Evolutionary conservation across 305 asterid species (phyloP).

Genomic region (Caryopteris hybrid): DNA sequence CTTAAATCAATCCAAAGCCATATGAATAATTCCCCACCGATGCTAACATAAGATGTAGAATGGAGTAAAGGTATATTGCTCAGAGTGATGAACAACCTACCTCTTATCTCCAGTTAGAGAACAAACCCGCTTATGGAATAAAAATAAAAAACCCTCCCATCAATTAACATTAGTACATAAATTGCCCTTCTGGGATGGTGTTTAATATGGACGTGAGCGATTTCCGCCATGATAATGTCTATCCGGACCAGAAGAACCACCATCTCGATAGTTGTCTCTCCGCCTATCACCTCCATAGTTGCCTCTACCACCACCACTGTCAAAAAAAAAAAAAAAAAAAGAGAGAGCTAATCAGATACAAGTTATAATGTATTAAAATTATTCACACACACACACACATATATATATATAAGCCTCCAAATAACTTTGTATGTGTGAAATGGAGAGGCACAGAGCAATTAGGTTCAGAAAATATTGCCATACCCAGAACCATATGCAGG

Average conservation of each 20-base stretch:
- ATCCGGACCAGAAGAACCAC: constrained; percentile 93
- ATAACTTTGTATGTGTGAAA: too few species aligned
- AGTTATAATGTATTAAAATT: not conserved
- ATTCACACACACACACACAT: too few species aligned
- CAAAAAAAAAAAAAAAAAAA: constrained; percentile 15
- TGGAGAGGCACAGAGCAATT: not conserved
- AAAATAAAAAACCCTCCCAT: constrained; percentile 57
- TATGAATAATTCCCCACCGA: constrained; percentile 40
- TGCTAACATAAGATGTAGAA: constrained; percentile 33
- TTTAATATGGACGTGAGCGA: constrained; percentile 93
- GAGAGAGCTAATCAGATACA: constrained; percentile 5
- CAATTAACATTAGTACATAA: constrained; percentile 73
- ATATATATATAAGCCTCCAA: too few species aligned
- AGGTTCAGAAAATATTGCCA: not conserved
- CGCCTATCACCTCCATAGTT: constrained; percentile 82
- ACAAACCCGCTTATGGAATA: constrained; percentile 63
- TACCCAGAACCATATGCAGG: constrained; percentile 83
- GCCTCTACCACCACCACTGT: constrained; percentile 96
- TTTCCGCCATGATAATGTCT: constrained; percentile 89
- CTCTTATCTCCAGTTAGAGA: constrained; percentile 76
- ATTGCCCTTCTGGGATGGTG: constrained; percentile 32
- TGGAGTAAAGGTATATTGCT: constrained; percentile 54
- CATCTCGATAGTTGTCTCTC: constrained; percentile 79
- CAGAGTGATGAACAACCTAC: constrained; percentile 78
- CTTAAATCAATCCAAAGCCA: constrained; percentile 66